Evolutionary conservation across 345 rosid species (phyloP).

Genomic region (Punica granatum): DNA sequence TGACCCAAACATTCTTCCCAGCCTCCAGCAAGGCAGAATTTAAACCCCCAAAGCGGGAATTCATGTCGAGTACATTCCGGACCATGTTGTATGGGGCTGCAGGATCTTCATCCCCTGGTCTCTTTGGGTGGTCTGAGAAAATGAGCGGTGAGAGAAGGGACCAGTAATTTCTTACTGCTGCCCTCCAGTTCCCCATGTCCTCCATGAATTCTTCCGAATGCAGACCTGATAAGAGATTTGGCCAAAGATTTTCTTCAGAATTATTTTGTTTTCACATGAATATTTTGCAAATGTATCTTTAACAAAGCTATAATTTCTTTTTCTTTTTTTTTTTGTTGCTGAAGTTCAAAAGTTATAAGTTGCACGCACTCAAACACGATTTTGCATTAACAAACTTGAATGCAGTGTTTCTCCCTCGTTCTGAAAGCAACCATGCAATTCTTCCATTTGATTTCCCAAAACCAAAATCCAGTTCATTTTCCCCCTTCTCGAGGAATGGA

Average conservation of each 20-base stretch:
- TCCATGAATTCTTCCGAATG: conserved; percentile 55
- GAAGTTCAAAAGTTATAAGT: neutral
- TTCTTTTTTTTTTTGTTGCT: neutral
- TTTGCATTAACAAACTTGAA: neutral
- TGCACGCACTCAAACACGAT: neutral
- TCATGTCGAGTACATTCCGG: conserved; percentile 95
- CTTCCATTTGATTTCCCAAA: neutral
- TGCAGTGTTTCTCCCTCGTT: neutral
- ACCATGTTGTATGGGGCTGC: conserved; percentile 96
- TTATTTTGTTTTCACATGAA: neutral
- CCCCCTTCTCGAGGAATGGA: neutral
- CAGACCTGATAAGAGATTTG: conserved; percentile 41
- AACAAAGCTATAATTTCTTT: no score
- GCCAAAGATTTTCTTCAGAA: neutral
- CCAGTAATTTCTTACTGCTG: conserved; percentile 70
- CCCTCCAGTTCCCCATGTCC: conserved; percentile 55
- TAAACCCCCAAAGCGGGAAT: conserved; percentile 85
- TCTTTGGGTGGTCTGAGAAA: conserved; percentile 99
- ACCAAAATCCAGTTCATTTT: neutral
- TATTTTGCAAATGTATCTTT: neutral
- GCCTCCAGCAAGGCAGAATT: conserved; percentile 76
- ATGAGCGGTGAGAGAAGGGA: conserved; percentile 91
- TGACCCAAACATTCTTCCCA: conserved; percentile 90
- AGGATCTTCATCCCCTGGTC: conserved; percentile 99
- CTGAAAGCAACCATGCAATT: neutral